A percentile compares a stretch with the other conserved stretches of the same genome.
phyloP scores from a whole-genome alignment of 2,329 filamentous ascomycete species.

The Xylaria sp. region DNA sequence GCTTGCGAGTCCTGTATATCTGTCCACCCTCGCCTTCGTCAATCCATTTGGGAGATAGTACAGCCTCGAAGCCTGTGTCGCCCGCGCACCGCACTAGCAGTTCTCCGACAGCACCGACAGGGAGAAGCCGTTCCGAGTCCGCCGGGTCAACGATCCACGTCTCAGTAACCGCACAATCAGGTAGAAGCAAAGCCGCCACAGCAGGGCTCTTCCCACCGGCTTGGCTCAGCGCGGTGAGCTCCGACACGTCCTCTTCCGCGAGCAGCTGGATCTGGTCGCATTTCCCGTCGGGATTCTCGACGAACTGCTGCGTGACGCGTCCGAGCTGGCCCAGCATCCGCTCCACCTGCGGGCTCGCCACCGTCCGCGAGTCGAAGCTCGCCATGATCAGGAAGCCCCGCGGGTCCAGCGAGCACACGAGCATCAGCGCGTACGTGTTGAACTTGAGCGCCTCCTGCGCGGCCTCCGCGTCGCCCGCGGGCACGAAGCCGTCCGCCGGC shows the following conservation, averaged over 20 bases:
- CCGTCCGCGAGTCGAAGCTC: conserved; percentile 65
- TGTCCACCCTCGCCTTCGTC: conserved; percentile 23
- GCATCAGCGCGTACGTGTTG: conserved; percentile 64
- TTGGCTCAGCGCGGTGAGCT: conserved; percentile 37
- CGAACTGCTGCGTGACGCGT: conserved; percentile 53
- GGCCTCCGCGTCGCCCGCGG: conserved; percentile 57
- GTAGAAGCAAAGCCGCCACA: conserved; percentile 20
- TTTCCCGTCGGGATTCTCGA: conserved; percentile 39
- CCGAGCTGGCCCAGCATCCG: conserved; percentile 56
- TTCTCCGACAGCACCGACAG: conserved; percentile 48
- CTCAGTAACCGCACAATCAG: conserved; percentile 31
- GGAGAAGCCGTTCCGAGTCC: conserved; percentile 41
- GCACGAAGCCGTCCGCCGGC: conserved; percentile 56
- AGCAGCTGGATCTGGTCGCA: conserved; percentile 42
- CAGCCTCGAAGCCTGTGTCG: conserved; percentile 29
- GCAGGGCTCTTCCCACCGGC: conserved; percentile 26
- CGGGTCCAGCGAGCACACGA: conserved; percentile 63
- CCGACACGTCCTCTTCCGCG: conserved; percentile 38
- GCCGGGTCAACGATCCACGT: conserved; percentile 46
- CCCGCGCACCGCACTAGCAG: conserved; percentile 43
- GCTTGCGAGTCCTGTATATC: conserved; percentile 45
- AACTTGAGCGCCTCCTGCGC: conserved; percentile 63
- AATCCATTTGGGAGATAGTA: conserved; percentile 37
- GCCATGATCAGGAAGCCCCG: conserved; percentile 62
- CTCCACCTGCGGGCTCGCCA: conserved; percentile 55